Base-by-base conservation (phyloP, 148 eudicot genomes). In the Spergularia marina region DNA sequence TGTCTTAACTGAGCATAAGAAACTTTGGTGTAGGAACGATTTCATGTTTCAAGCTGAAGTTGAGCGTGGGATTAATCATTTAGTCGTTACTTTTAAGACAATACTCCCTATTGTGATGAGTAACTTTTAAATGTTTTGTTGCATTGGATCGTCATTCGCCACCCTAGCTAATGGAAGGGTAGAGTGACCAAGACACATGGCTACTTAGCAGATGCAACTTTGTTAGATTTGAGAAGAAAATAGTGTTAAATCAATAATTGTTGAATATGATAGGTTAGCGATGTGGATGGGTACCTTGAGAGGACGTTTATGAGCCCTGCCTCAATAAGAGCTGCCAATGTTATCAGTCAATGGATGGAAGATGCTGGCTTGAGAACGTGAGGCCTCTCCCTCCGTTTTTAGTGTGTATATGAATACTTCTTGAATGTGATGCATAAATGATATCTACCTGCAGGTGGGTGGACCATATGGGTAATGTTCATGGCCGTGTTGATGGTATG, bases 231-330 rank as follows among this genome's bases (percentile, higher is more conserved):
- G 57, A n/a, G 10, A 61, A 55, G 12, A 12, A 20, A 21, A 16
- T 52, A 15, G 18, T 17, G 14, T 4, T 40, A 17, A 11, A 2
- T 61, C 21, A 11, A 53, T 16, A 17, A 16, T 39, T n/a, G 14
- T 72, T 18, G 75, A 53, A 71, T 79, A 21, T 85, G 68, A 74
- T 85, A 95, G 98, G 90, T 95, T 30, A 95, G 98, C 83, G 98
- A 95, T 85, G 87, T 86, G 8, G 80, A 92, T 82, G 91, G 83
- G 65, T 95, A 86, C 85, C 96, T 95, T 71, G 94, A 87, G 85
- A 89, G 98, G 84, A 95, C 97, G 36, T 95, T 89, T 86, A 81
- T 90, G 79, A 92, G 97, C 83, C 91, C 96, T 23, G 97, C 97
- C 75, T 89, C 97, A 68, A 56, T 92, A 49, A 76, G 82, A 79